phyloP scores from a whole-genome alignment of 768 basidiomycete genomes.

The Xerocomellus amylosporus region DNA sequence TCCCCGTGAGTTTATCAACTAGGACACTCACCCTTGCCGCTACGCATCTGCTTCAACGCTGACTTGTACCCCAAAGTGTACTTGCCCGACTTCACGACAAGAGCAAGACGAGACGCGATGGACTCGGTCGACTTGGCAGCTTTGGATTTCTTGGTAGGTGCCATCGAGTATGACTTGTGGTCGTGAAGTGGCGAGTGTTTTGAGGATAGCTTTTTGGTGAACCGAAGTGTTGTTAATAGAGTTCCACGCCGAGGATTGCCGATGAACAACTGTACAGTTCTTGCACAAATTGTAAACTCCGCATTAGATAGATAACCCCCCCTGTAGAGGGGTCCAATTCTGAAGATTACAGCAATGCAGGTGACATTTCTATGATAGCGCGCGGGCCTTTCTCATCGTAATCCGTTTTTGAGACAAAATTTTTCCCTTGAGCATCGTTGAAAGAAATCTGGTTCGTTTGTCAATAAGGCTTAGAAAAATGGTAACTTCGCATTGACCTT shows the following conservation, averaged over 20 bases:
- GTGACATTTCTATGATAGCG: conserved; percentile 72
- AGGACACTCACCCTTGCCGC: conserved; percentile 83
- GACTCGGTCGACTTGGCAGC: conserved; percentile 91
- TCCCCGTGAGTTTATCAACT: conserved; percentile 63
- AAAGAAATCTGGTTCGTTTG: conserved; percentile 58
- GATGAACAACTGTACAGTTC: conserved; percentile 33
- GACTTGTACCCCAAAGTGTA: conserved; percentile 98
- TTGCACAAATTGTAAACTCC: conserved; percentile 22
- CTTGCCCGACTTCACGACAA: conserved; percentile 99
- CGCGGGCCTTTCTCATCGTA: conserved; percentile 72
- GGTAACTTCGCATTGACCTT: conserved; percentile 49
- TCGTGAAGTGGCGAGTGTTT: conserved; percentile 13
- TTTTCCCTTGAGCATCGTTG: conserved; percentile 62
- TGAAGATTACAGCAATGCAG: conserved; percentile 55
- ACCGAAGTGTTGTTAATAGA: conserved; percentile 3
- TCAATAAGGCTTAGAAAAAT: not conserved
- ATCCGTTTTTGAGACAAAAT: conserved; percentile 76
- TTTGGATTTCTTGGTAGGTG: conserved; percentile 94
- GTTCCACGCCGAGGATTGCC: conserved; percentile 17
- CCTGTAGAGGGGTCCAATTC: not conserved
- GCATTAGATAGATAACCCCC: conserved; percentile 13
- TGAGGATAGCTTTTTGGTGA: conserved; percentile 15
- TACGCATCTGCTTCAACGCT: conserved; percentile 97
- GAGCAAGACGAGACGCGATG: conserved; percentile 85
- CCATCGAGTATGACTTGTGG: conserved; percentile 55